phyloP scores from a whole-genome alignment of 495 filamentous ascomycete species.

The Aspergillus egyptiacus region DNA sequence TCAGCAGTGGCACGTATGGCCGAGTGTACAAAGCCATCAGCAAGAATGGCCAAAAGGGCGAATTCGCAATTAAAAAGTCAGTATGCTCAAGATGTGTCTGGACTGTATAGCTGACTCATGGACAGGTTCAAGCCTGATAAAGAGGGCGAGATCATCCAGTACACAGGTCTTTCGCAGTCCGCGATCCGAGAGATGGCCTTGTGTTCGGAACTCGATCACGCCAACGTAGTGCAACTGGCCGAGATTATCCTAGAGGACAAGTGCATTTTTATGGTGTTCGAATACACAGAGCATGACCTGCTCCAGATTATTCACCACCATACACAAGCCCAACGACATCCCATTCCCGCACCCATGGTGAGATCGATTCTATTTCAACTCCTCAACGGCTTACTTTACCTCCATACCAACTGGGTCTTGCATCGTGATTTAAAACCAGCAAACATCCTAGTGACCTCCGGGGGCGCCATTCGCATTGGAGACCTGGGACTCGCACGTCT shows the following conservation, averaged over 20 bases:
- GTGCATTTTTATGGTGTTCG: constrained; percentile 99
- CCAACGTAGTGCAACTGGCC: constrained; percentile 83
- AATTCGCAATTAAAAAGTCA: constrained; percentile 94
- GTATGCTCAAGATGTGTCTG: constrained; percentile 3
- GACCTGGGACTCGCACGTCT: constrained; percentile 88
- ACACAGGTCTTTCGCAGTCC: constrained; percentile 96
- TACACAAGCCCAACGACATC: constrained; percentile 76
- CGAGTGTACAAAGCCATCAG: constrained; percentile 93
- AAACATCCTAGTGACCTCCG: constrained; percentile 96
- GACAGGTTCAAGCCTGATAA: constrained; percentile 95
- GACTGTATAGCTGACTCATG: constrained; percentile 10
- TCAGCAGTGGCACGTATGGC: constrained; percentile 97
- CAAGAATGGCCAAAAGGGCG: constrained; percentile 64
- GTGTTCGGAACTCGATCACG: constrained; percentile 84
- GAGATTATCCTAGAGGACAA: constrained; percentile 98
- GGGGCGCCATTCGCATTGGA: constrained; percentile 85
- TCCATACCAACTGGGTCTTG: constrained; percentile 95
- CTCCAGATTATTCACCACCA: constrained; percentile 98
- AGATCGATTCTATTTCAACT: constrained; percentile 93
- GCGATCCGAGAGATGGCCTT: constrained; percentile 98
- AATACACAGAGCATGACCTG: constrained; percentile 95
- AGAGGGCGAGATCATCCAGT: constrained; percentile 88
- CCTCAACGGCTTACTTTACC: constrained; percentile 85
- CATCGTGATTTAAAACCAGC: constrained; percentile 96
- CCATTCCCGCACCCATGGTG: constrained; percentile 82